Conservation (phyloP, 2,329 filamentous ascomycete species). For the Cladosporium sp. region DNA sequence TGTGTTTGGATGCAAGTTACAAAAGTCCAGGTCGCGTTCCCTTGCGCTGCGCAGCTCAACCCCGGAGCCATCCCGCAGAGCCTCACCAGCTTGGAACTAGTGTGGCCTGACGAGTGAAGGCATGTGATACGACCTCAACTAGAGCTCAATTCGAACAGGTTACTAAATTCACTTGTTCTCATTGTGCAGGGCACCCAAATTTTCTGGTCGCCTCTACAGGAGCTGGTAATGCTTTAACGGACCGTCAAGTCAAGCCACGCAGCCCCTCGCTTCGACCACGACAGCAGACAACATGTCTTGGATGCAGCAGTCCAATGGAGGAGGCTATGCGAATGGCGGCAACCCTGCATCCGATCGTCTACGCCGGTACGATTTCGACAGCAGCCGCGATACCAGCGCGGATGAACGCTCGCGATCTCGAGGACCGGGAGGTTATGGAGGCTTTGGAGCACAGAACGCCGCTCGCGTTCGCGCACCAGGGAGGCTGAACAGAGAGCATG, state of each 20-base stretch:
- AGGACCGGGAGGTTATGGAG: slow-evolving; percentile 39
- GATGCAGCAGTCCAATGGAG: slow-evolving; percentile 25
- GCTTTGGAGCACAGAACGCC: slow-evolving; percentile 23
- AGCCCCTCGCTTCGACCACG: slow-evolving; percentile 15
- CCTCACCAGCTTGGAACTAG: neutral
- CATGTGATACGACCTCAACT: too few relatives aligned
- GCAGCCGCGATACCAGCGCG: slow-evolving; percentile 32
- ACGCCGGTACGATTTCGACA: slow-evolving; percentile 33
- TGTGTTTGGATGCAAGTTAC: too few relatives aligned
- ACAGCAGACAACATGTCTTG: slow-evolving; percentile 5
- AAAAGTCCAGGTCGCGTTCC: too few relatives aligned
- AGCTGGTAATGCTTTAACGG: neutral
- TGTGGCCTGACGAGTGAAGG: neutral
- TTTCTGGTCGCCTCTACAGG: too few relatives aligned
- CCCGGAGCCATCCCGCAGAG: neutral
- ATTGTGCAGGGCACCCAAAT: too few relatives aligned
- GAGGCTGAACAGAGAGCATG: slow-evolving; percentile 40
- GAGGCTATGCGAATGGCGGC: slow-evolving; percentile 23
- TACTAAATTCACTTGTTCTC: too few relatives aligned
- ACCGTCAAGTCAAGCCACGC: neutral
- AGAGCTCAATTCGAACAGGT: too few relatives aligned
- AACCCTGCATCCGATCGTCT: slow-evolving; percentile 19
- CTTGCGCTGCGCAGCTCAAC: neutral
- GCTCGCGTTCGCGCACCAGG: slow-evolving; percentile 26
- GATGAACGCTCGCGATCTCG: slow-evolving; percentile 33